phyloP scores from a whole-genome alignment of 805 yeast species.

The Ogataea sp. region DNA sequence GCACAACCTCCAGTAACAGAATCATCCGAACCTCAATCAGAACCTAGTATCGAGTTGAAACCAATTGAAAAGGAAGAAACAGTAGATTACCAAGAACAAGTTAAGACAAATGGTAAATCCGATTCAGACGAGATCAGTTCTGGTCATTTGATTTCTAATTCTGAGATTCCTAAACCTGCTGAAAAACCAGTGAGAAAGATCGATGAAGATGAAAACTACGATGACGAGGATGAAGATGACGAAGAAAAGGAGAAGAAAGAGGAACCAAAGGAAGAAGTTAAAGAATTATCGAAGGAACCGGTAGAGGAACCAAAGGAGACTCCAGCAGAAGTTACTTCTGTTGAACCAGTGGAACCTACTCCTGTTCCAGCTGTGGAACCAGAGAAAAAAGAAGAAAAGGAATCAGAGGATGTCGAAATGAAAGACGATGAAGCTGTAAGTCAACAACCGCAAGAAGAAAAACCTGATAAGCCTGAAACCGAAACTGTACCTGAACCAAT shows the following conservation, averaged over 20 bases:
- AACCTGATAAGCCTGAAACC: neutral
- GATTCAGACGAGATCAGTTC: constrained; percentile 4
- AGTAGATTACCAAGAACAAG: constrained; percentile 10
- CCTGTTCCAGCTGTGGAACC: neutral
- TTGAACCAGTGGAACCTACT: no score
- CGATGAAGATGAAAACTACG: constrained; percentile 30
- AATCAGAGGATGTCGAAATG: neutral
- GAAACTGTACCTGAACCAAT: neutral
- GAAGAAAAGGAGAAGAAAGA: neutral
- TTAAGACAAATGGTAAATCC: constrained; percentile 8
- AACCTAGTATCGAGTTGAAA: constrained; percentile 19
- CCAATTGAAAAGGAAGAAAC: constrained; percentile 25
- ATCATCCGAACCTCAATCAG: constrained; percentile 5
- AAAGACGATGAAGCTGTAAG: neutral
- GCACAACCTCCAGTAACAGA: constrained; percentile 1
- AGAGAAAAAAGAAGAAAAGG: neutral
- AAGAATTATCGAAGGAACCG: no score
- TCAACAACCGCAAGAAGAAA: neutral
- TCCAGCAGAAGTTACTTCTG: neutral
- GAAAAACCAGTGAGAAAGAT: constrained; percentile 25
- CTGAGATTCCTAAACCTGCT: constrained; percentile 7
- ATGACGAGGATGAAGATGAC: constrained; percentile 19
- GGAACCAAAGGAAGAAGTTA: neutral
- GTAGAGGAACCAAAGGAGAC: neutral
- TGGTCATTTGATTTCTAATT: neutral